A percentile compares a stretch with the other conserved stretches of the same genome.
Conservation (phyloP, 352 stramenopile genomes). For the Phytophthora parvispora region DNA sequence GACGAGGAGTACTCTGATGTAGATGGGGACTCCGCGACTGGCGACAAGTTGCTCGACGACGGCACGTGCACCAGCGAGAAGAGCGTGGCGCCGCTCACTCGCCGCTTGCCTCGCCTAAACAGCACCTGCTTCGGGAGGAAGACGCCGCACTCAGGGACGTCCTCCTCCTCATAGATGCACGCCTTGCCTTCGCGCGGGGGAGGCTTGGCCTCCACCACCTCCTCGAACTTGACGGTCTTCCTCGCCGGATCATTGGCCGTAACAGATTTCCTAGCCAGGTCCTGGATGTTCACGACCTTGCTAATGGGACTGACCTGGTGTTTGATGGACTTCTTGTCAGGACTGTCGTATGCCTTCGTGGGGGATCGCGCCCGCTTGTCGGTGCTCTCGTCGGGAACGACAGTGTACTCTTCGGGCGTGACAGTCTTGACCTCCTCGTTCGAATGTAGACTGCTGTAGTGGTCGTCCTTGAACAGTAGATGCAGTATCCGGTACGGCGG, state of each 20-base stretch:
- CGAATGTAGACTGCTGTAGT: slow-evolving; percentile 64
- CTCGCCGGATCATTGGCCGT: slow-evolving; percentile 13
- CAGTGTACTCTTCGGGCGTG: slow-evolving; percentile 2
- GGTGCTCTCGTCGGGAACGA: neutral
- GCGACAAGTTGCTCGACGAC: slow-evolving; percentile 17
- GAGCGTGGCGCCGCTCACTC: slow-evolving; percentile 30
- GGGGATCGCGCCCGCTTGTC: slow-evolving; percentile 32
- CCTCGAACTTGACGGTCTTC: slow-evolving; percentile 22
- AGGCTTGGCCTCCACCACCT: slow-evolving; percentile 17
- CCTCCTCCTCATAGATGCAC: slow-evolving; percentile 15
- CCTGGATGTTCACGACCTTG: slow-evolving; percentile 17
- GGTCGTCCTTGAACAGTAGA: slow-evolving; percentile 56
- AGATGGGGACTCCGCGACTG: slow-evolving; percentile 21
- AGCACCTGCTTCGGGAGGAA: slow-evolving; percentile 44
- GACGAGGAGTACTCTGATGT: slow-evolving; percentile 18
- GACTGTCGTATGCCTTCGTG: neutral
- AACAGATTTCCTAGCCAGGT: neutral
- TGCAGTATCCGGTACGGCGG: slow-evolving; percentile 50
- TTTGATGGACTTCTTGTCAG: slow-evolving; percentile 21
- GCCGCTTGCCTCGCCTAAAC: slow-evolving; percentile 42
- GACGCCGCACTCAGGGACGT: slow-evolving; percentile 32
- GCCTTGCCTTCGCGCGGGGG: slow-evolving; percentile 11
- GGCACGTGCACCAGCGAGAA: slow-evolving; percentile 43
- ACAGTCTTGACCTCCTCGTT: slow-evolving; percentile 19
- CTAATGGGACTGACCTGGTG: neutral